Evolutionary conservation across 495 filamentous ascomycete species (phyloP), one percentile per base, ranked within the genome.

Genomic region (Penicillium taxi): DNA sequence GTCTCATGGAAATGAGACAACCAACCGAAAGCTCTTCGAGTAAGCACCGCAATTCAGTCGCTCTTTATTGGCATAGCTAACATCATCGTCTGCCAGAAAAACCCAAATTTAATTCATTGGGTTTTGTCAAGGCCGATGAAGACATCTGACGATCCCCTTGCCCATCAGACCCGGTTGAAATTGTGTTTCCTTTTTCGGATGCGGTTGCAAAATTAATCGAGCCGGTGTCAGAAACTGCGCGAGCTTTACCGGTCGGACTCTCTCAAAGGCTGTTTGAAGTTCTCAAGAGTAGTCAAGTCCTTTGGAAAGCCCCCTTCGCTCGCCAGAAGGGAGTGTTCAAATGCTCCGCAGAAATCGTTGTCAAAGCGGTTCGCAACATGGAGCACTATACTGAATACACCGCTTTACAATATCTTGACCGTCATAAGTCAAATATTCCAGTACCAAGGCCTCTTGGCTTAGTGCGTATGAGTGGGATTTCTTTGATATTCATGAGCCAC

Each of bases 401-500:
- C 6, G 32, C 34, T 17, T 37, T 53, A 12, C 32, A 53, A 24
- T 56, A 53, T 37, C 44, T 56, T 19, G 30, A 42, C 18, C 14
- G 41, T 7, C 34, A 50, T 32, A 33, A 29, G 15, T 35, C 46
- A 24, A 26, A 23, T 13, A 44, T 53, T 16, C 43, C 42, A 4
- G 50, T 32, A 18, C 53, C 53, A 19, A 50, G 37, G 37, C 46
- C 42, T 30, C 41, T 49, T 13, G 53, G 50, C 3, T 23, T 41
- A 12, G 33, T 51, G n/a, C 42, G 21, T 19, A 34, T 53, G 28
- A 42, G 32, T 24, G 39, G 17, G 9, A 21, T 38, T 14, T 15
- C 36, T 9, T 31, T 49, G 20, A 44, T 52, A 20, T 55, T 49
- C n/a, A n/a, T n/a, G n/a, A n/a, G n/a, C n/a, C n/a, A n/a, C n/a